Conservation (phyloP, 257 asterid genomes). For the Solanum rostratum region DNA sequence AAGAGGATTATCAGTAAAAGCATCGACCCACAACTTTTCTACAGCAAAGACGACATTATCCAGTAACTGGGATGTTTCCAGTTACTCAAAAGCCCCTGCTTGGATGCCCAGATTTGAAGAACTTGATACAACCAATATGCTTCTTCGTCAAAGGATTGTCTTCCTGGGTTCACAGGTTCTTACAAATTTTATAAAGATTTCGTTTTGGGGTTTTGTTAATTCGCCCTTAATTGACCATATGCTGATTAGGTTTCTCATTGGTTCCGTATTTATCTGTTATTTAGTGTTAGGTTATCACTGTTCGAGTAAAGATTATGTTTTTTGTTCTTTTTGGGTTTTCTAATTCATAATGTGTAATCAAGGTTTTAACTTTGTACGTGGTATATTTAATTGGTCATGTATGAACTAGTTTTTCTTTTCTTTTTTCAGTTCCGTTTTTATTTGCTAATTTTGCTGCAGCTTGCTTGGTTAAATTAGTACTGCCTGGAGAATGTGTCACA, state of each 20-base stretch:
- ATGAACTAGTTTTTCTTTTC: neutral
- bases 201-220: neutral
- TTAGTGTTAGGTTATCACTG: neutral
- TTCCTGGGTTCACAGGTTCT: slow-evolving; percentile 82
- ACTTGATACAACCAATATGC: slow-evolving; percentile 95
- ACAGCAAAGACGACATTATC: slow-evolving; percentile 18
- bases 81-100: slow-evolving; percentile 53
- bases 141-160: slow-evolving; percentile 89
- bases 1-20: slow-evolving; percentile 21
- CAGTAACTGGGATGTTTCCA: slow-evolving; percentile 56
- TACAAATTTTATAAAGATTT: neutral
- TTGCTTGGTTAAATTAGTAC: neutral
- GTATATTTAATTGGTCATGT: neutral
- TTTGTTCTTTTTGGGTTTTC: neutral
- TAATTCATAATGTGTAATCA: neutral
- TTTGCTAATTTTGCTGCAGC: neutral
- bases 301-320: neutral
- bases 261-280: neutral
- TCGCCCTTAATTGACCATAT: neutral
- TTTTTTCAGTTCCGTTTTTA: neutral
- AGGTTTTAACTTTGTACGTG: neutral
- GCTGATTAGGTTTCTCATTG: neutral
- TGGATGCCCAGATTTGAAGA: slow-evolving; percentile 91
- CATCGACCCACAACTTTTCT: slow-evolving; percentile 19
- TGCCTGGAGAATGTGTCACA: neutral